These are phyloP conservation scores for Alternaria solani DNA, from an alignment of 2,329 filamentous ascomycete species.

Conservation along the genomic window DNA sequence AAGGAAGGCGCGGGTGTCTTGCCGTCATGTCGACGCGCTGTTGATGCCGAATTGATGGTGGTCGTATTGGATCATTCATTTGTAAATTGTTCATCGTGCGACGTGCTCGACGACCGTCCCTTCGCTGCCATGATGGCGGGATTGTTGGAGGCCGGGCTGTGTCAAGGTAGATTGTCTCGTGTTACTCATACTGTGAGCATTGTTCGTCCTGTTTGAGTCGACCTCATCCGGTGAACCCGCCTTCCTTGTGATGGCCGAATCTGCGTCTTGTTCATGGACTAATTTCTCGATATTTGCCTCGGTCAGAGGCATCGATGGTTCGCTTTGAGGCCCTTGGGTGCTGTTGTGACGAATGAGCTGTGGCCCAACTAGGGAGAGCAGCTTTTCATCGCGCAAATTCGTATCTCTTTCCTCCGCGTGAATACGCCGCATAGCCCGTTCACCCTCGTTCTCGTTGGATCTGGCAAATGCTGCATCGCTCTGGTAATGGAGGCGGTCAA, in stretches of 20 bases:
- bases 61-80: slow-evolving; percentile 1
- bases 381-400: slow-evolving; percentile 62
- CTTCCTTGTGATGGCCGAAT: slow-evolving; percentile 20
- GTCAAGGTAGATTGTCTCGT: slow-evolving; percentile 20
- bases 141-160: slow-evolving; percentile 31
- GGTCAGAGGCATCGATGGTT: slow-evolving; percentile 44
- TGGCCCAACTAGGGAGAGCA: slow-evolving; percentile 59
- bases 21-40: slow-evolving; percentile 1
- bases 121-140: slow-evolving; percentile 35
- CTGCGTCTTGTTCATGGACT: slow-evolving; percentile 39
- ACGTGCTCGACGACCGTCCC: slow-evolving; percentile 32
- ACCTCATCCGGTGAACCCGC: slow-evolving; percentile 21
- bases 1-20: slow-evolving; percentile 11
- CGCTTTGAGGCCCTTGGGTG: slow-evolving; percentile 26
- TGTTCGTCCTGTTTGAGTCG: slow-evolving; percentile 28
- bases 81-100: slow-evolving; percentile 11
- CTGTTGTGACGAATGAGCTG: slow-evolving; percentile 33
- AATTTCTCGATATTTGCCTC: slow-evolving; percentile 49
- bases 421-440: slow-evolving; percentile 57
- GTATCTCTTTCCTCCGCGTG: slow-evolving; percentile 64
- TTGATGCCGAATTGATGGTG: slow-evolving; percentile 11
- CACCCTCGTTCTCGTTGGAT: slow-evolving; percentile 55
- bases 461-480: slow-evolving; percentile 51
- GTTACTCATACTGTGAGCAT: slow-evolving; percentile 26
- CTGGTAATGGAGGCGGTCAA: slow-evolving; percentile 49